Evolutionary conservation across 495 filamentous ascomycete genomes (phyloP).

Genomic region (Endocarpon pusillum): DNA sequence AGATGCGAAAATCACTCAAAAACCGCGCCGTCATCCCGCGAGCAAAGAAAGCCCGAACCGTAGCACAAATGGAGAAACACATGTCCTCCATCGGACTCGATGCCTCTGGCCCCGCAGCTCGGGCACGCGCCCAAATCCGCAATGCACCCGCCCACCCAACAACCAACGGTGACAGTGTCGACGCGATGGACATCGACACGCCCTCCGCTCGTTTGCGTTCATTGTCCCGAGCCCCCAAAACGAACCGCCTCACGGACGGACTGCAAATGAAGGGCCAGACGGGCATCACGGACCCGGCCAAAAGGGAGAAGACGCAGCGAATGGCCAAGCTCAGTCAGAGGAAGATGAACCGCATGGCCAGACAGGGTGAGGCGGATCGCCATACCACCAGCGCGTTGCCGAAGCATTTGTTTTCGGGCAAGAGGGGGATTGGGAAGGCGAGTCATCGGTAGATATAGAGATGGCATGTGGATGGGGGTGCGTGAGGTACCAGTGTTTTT

Average conservation of each 20-base stretch:
- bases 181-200: conserved; percentile 78
- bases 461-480: no score
- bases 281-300: conserved; percentile 17
- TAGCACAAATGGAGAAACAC: conserved; percentile 69
- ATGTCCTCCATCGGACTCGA: conserved; percentile 77
- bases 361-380: conserved; percentile 89
- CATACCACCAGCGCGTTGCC: conserved; percentile 66
- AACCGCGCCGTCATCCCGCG: conserved; percentile 86
- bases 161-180: conserved; percentile 35
- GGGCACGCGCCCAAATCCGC: conserved; percentile 52
- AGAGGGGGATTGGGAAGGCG: conserved; percentile 1
- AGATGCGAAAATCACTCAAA: conserved; percentile 86
- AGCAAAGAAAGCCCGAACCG: conserved; percentile 49
- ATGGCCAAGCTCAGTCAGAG: conserved; percentile 79
- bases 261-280: conserved; percentile 29
- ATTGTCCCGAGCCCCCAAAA: conserved; percentile 35
- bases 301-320: conserved; percentile 63
- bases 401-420: conserved; percentile 62
- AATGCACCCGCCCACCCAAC: conserved; percentile 37
- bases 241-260: conserved; percentile 74
- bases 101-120: conserved; percentile 48
- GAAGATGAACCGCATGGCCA: conserved; percentile 96
- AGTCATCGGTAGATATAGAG: conserved; percentile 1
- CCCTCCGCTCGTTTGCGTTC: conserved; percentile 47
- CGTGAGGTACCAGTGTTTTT: no score